Base-by-base conservation (phyloP, 768 basidiomycete species). In the Coprinopsis marcescibilis region DNA sequence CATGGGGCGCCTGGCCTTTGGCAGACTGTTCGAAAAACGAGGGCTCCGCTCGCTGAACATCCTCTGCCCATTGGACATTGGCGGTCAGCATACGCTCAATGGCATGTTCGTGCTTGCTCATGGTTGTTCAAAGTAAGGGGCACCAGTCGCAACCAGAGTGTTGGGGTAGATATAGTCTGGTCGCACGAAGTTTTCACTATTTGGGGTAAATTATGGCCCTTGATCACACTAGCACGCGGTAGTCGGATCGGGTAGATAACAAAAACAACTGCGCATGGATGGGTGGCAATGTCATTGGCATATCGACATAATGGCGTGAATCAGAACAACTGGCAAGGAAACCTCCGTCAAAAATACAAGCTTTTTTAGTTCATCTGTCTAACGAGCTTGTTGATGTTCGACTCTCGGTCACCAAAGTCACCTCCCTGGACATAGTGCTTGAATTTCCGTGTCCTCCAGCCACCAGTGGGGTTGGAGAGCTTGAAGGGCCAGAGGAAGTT, bases 401-500 rank as follows among this genome's bases (percentile, higher is more conserved):
- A 72, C 73, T 98, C 95, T 66, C 96, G 85, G 77, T 97, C 83
- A 70, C 96, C 96, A 65, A 92, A 89, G 76, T 96, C 93, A 71
- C 94, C 94, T 60, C 93, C 93, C 78, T 93, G 80, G 51, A 96
- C 81, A 65, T 77, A 96, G 74, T 92, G 89, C 75, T 88, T 95
- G 83, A 97, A 97, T 73, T 98, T 98, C 66, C 92, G 81, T 65
- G 80, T 83, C 73, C 91, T 85, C 95, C 93, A 99, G 57, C 96
- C 96, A 55, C 96, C 95, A 55, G 80, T 97, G 46, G 96, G 95
- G 82, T 97, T 97, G 61, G 93, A 97, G 53, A 99, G 88, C 68
- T 99, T 99, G 81, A 99, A 97, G 20, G 96, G 96, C 94, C 94
- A 98, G 45, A 98, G 84, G 83, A 95, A 94, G 80, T 92, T 94